Base-by-base conservation (phyloP, 2,329 filamentous ascomycete genomes). In the Dothistroma pini region DNA sequence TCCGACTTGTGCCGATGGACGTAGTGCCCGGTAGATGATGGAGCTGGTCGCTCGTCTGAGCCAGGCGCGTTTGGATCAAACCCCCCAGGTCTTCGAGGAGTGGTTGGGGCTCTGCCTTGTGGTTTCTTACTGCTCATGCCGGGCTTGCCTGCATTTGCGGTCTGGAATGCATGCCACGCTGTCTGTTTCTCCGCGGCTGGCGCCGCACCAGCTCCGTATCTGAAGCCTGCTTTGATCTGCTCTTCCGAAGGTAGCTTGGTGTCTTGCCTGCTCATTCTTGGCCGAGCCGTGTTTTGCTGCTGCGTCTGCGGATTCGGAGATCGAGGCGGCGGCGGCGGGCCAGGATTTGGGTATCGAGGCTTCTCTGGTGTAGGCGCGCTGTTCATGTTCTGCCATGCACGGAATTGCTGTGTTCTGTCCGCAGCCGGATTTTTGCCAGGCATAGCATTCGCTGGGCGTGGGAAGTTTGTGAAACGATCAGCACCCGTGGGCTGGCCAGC, bases 31-130 rank as follows among this genome's bases (percentile, higher is more conserved):
- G 61, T 66, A 6, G 66, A 65, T 19, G 62, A 58, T 29, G 64
- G 65, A 22, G 84, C 84, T 70, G 83, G 83, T 38, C 82, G 79
- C 66, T 87, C 84, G 68, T 87, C 84, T 38, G 79, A 83, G n/a
- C 81, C 83, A 34, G 83, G 78, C 7, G 78, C 79, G n/a, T 79
- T 79, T 21, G 85, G 84, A 58, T 85, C 82, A 68, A 86, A 87
- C 4, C 83, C 84, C 50, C 78, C 61, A 7, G 66, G 75, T 70
- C 78, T 84, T 66, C 79, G 83, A 41, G 82, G 81, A 3, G 78
- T 75, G 12, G 56, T 59, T 8, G 62, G 59, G 1, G 56, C 74
- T 71, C 3, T 74, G 73, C 57, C 73, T 70, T 38, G 68, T 66
- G 55, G 75, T 77, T 49, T 74, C 70, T 66, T 72, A 54, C 71